Evolutionary conservation across 2,329 filamentous ascomycete species (phyloP).

Genomic region (Dothideomycetes sp.): DNA sequence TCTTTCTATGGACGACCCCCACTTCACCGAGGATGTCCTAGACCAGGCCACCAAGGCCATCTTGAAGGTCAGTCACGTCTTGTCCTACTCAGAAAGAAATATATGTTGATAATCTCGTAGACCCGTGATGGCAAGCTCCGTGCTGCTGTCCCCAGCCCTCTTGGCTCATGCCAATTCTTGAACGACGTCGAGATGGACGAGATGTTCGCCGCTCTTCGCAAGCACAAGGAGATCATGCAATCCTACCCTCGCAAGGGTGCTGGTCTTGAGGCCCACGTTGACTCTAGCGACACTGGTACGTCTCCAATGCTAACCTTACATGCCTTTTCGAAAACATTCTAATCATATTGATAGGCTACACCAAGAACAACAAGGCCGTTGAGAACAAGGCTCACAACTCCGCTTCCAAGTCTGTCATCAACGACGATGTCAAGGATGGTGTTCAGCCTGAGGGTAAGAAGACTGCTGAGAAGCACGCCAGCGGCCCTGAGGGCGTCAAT

Average conservation of each 20-base stretch:
- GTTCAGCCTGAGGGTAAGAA: slow-evolving; percentile 18
- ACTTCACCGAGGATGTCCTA: slow-evolving; percentile 58
- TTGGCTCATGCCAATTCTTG: slow-evolving; percentile 58
- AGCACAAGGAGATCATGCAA: slow-evolving; percentile 57
- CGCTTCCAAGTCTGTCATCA: slow-evolving; percentile 26
- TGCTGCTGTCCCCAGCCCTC: slow-evolving; percentile 58
- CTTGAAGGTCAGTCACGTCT: slow-evolving; percentile 37
- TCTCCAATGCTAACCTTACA: no score
- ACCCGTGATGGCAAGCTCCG: slow-evolving; percentile 60
- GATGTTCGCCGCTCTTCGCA: slow-evolving; percentile 50
- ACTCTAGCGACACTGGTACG: slow-evolving; percentile 60
- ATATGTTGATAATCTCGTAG: slow-evolving; percentile 16
- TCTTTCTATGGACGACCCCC: slow-evolving; percentile 60
- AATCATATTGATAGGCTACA: no score
- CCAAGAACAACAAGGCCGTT: slow-evolving; percentile 35
- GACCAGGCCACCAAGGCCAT: slow-evolving; percentile 60
- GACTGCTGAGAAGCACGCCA: slow-evolving; percentile 22
- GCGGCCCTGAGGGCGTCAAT: slow-evolving; percentile 24
- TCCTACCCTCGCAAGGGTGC: slow-evolving; percentile 54
- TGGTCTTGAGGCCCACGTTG: slow-evolving; percentile 61
- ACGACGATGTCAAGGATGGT: slow-evolving; percentile 24
- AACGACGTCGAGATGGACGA: slow-evolving; percentile 57
- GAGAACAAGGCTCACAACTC: slow-evolving; percentile 23
- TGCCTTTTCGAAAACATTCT: no score
- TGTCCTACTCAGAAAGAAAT: background rate